A percentile compares a stretch with the other conserved stretches of the same genome.
These are phyloP conservation scores for Cyclotella kingstonii DNA, from an alignment of 108 stramenopile genomes.

Conservation along the genomic window DNA sequence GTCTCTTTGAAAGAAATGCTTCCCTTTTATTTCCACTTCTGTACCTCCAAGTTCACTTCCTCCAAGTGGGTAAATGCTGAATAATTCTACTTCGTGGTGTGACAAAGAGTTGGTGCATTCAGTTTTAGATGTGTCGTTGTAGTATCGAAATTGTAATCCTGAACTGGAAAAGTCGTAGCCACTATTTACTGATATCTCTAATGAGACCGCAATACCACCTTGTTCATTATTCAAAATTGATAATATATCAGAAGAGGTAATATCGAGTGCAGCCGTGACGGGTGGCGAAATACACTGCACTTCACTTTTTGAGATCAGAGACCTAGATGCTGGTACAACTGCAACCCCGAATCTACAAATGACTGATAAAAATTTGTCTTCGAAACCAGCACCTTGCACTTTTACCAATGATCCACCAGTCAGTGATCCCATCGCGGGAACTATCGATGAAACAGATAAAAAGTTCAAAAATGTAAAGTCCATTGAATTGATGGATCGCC, in stretches of 20 bases:
- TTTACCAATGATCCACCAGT: neutral
- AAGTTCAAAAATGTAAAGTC: neutral
- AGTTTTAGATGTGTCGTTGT: neutral
- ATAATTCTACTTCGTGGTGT: neutral
- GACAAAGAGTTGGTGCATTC: neutral
- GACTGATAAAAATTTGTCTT: neutral
- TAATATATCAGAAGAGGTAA: neutral
- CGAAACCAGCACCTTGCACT: neutral
- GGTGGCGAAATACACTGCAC: conserved; percentile 1
- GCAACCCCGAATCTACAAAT: conserved; percentile 10
- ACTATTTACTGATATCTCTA: conserved; percentile 6
- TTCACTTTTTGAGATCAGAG: neutral
- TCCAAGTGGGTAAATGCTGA: conserved; percentile 1
- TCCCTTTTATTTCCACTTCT: conserved; percentile 5
- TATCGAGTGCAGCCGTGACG: neutral
- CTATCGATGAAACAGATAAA: neutral
- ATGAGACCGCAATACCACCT: neutral
- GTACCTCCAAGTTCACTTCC: conserved; percentile 12
- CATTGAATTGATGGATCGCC: neutral
- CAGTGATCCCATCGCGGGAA: neutral
- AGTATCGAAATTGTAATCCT: neutral
- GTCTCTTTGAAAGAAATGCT: neutral
- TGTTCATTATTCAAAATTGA: neutral
- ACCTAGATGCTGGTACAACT: neutral
- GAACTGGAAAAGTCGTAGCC: conserved; percentile 3